Percentiles rank a stretch among this genome's conserved stretches.
Conservation (phyloP, 305 asterid species). For the Solanum hybrid region DNA sequence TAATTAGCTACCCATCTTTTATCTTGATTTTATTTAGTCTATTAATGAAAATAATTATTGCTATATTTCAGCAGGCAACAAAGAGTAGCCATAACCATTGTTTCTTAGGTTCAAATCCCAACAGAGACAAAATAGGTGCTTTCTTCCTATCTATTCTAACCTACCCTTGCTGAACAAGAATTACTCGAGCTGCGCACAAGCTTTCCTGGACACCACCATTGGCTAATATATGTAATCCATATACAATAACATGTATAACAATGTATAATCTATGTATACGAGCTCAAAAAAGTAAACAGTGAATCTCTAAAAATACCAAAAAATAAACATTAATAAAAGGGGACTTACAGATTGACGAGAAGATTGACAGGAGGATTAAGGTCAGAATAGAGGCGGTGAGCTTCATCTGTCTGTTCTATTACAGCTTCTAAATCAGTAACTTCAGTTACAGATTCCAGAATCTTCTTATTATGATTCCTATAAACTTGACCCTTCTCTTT, state of each 20-base stretch:
- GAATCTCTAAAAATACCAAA: not conserved
- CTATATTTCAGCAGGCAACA: not conserved
- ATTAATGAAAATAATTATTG: not conserved
- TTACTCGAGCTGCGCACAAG: not conserved
- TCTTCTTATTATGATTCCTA: constrained; percentile 61
- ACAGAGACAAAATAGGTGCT: not conserved
- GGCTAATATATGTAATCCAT: not conserved
- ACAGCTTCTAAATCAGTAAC: constrained; percentile 82
- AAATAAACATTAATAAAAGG: not conserved
- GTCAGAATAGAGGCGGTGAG: constrained; percentile 56
- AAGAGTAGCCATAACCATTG: not conserved
- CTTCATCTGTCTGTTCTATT: constrained; percentile 77
- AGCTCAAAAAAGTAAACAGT: not conserved
- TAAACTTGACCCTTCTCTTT: constrained; percentile 62
- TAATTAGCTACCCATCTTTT: not conserved
- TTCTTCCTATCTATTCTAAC: not conserved
- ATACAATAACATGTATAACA: not conserved
- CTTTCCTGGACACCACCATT: not conserved
- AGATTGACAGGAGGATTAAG: constrained; percentile 43
- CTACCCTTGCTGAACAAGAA: not conserved
- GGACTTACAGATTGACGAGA: constrained; percentile 51
- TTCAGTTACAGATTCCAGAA: constrained; percentile 86
- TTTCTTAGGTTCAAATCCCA: not conserved
- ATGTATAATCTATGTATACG: not conserved
- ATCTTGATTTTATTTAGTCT: not conserved